phyloP scores from a whole-genome alignment of 768 basidiomycete genomes.

The Lepiota venenata region DNA sequence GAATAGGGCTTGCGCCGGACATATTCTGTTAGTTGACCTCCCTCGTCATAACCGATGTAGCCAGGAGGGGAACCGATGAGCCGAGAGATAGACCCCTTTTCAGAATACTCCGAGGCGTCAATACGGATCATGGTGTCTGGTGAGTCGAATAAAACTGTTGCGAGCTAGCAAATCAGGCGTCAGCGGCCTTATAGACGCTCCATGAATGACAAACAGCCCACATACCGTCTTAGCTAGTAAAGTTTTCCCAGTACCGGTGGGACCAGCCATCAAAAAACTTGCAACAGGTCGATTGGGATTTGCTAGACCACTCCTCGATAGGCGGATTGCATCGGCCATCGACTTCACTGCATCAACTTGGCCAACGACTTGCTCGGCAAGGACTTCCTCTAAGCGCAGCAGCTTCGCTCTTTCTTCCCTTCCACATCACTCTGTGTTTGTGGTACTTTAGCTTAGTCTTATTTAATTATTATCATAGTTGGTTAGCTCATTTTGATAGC shows the following conservation, averaged over 20 bases:
- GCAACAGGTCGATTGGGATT: slow-evolving; percentile 88
- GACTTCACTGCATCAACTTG: slow-evolving; percentile 90
- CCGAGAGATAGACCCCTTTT: slow-evolving; percentile 53
- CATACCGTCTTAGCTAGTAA: slow-evolving; percentile 85
- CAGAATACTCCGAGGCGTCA: slow-evolving; percentile 92
- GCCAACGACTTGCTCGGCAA: slow-evolving; percentile 78
- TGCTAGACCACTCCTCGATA: slow-evolving; percentile 92
- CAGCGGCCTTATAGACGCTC: not conserved
- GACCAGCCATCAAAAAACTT: slow-evolving; percentile 88
- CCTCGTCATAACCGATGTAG: slow-evolving; percentile 89
- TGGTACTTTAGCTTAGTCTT: no score
- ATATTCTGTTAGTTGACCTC: slow-evolving; percentile 92
- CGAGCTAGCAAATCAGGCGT: slow-evolving; percentile 52
- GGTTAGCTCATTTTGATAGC: no score
- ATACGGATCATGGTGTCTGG: slow-evolving; percentile 90
- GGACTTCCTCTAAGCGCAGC: slow-evolving; percentile 79
- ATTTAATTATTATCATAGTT: no score
- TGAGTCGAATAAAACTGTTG: slow-evolving; percentile 85
- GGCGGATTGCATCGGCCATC: slow-evolving; percentile 89
- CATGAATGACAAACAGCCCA: slow-evolving; percentile 6
- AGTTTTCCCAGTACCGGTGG: slow-evolving; percentile 90
- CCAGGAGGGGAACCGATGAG: slow-evolving; percentile 70
- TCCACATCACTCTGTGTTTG: no score
- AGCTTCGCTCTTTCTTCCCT: slow-evolving; percentile 94
- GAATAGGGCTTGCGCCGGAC: slow-evolving; percentile 88